phyloP scores from a whole-genome alignment of 1,284 basidiomycete genomes.

The Cystobasidium slooffiae region DNA sequence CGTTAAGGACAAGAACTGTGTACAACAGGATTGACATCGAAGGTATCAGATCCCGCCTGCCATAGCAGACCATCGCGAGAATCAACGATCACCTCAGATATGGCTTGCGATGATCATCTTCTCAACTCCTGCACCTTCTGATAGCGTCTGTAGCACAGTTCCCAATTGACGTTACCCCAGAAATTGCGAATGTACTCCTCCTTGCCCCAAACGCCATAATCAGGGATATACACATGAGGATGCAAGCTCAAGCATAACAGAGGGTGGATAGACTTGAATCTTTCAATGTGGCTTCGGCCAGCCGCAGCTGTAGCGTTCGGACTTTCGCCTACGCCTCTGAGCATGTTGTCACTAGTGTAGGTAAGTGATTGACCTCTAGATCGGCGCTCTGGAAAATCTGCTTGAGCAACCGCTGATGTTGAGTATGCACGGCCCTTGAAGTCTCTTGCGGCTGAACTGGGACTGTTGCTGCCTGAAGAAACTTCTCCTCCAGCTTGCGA shows the following conservation, averaged over 20 bases:
- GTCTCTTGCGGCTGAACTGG: neutral
- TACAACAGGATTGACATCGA: too few species aligned
- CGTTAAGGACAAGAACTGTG: too few species aligned
- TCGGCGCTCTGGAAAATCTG: neutral
- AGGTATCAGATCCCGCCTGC: too few species aligned
- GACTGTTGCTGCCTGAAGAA: neutral
- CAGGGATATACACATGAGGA: slow-evolving; percentile 88
- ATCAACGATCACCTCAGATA: too few species aligned
- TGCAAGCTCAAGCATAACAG: slow-evolving; percentile 83
- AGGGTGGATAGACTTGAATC: slow-evolving; percentile 64
- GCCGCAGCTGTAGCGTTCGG: neutral
- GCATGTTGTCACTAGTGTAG: neutral
- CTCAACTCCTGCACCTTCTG: slow-evolving; percentile 11
- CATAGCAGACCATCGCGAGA: too few species aligned
- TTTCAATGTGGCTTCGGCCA: slow-evolving; percentile 6
- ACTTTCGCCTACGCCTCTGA: slow-evolving; percentile 1
- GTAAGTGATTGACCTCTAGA: neutral
- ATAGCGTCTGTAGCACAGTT: slow-evolving; percentile 44
- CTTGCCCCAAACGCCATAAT: slow-evolving; percentile 93
- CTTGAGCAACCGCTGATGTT: neutral
- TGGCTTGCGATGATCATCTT: neutral
- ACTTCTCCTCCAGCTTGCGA: neutral
- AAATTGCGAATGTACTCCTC: slow-evolving; percentile 86
- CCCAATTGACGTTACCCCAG: slow-evolving; percentile 88
- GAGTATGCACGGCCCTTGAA: neutral